Evolutionary conservation across 2,329 filamentous ascomycete species (phyloP), one percentile per base, ranked within the genome.

Genomic region (Monosporascus sp.): DNA sequence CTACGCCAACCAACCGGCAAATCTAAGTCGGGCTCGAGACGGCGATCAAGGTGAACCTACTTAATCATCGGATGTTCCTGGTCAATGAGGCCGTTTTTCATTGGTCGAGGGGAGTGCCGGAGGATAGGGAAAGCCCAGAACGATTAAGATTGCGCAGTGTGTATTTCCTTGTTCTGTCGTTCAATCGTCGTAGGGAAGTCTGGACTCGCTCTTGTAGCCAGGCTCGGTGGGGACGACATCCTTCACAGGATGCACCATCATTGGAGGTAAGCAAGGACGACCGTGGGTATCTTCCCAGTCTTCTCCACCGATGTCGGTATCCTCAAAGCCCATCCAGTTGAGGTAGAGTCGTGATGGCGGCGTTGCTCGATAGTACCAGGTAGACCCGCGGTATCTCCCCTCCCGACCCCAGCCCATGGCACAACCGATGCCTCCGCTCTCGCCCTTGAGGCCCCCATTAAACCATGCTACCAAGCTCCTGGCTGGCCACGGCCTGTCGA

Each of bases 401-500:
- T 85, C 81, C 52, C 76, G 74, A 3, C 80, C 81, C 80, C 79
- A 82, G 24, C 80, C 80, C 72, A 82, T 82, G 40, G 81, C 77
- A 53, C 78, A 82, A 51, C 78, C 78, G 26, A 75, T 70, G 19
- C 79, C 76, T 50, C 82, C 81, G 38, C 74, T 76, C 55, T 78
- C 76, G 7, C 80, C 81, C 7, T 75, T 76, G 7, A 75, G 74
- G 1, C 82, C 82, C 8, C 79, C 77, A 56, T 86, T 85, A 69
- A 85, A 85, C 76, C 78, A 85, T 56, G 74, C 76, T 31, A 76
- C 75, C 27, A 85, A 67, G 55, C 78, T 78, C 31, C 73, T 68
- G 2, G 78, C 74, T 31, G 72, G 71, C 87, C 87, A 91, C 49
- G 87, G 80, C 56, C 88, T 82, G 69, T 93, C 88, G 63, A 91